Evolutionary conservation across 2,329 filamentous ascomycete species (phyloP), one percentile per base, ranked within the genome.

Genomic region (Cadophora luteo-olivacea): DNA sequence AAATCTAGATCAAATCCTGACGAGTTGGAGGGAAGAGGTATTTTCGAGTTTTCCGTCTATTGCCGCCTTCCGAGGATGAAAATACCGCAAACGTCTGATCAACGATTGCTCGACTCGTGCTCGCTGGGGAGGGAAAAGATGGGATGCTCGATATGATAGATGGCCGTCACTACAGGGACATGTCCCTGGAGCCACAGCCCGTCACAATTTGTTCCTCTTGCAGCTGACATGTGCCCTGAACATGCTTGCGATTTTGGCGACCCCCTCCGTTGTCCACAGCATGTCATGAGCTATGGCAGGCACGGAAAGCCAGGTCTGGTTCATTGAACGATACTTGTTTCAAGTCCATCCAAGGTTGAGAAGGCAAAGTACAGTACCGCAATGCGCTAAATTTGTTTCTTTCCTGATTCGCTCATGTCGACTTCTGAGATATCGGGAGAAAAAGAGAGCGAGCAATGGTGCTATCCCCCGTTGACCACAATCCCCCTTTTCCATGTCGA

Each of bases 11-110:
- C 36, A 11, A 38, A 38, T 9, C 8, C 51, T 6, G 25, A 36
- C 33, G 16, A n/a, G 25, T 5, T 55, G 52, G 33, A 55, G 29
- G 52, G 24, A 33, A 8, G 19, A 55, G 52, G 12, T 55, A 11
- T 29, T 29, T 25, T 29, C 24, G 29, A 16, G 14, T 45, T 45
- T 14, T 29, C 52, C 52, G 52, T 33, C 52, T 33, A n/a, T 32
- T 55, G 29, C 12, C 52, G 12, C 24, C 52, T 55, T 55, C 25
- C 52, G 52, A 55, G 19, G 19, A 33, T 55, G 52, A 8, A 55
- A 55, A 55, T 55, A 55, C n/a, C 14, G 32, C 52, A 55, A 19
- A 33, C 52, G 14, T 55, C 29, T 33, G 52, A 55, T 55, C 25
- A 49, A 49, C 32, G 25, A 33, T 33, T 55, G 52, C 52, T 33